Evolutionary conservation across 2,329 filamentous ascomycete species (phyloP), one percentile per base, ranked within the genome.

Genomic region (Lasiodiplodia sp.): DNA sequence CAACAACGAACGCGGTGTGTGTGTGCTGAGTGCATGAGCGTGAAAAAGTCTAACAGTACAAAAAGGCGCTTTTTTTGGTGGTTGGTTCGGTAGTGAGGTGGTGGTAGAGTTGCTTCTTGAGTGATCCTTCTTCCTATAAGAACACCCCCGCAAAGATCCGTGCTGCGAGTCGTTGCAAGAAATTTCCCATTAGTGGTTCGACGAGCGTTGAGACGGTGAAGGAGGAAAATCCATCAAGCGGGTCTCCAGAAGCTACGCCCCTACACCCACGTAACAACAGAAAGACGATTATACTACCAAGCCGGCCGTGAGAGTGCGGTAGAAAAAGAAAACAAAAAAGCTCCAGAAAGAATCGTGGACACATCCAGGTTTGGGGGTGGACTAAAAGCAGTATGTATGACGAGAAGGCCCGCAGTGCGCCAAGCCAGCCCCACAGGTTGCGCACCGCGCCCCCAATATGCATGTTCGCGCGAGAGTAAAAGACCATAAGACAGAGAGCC

Each of bases 281-380:
- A 68, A 68, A 57, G 49, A 60, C 56, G 28, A 68, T 68, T 68
- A 68, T 62, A 49, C 55, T 68, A 68, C 66, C 66, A 68, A 62
- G 66, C 66, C 66, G 66, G 66, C 66, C 66, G 66, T 68, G 56
- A 68, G 53, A 67, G 53, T 58, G 55, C 53, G 40, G 56, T 18
- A 53, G 53, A 31, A 37, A 68, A 52, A 31, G 56, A 25, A 67
- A 28, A 51, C 16, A 67, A 52, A 57, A 53, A 67, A 67, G 40
- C 65, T 38, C n/a, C 53, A 67, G 52, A 67, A 67, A 67, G 65
- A 67, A 68, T 68, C 66, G 66, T 68, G 66, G 66, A 68, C 66
- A 68, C 66, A 68, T 68, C 66, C 66, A 68, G 66, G 66, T 60
- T 62, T 62, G 55, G 66, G 55, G 65, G 53, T 38, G 53, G 55